Conservation (phyloP, 2,329 filamentous ascomycete species). For the Sclerotinia sclerotiorum region DNA sequence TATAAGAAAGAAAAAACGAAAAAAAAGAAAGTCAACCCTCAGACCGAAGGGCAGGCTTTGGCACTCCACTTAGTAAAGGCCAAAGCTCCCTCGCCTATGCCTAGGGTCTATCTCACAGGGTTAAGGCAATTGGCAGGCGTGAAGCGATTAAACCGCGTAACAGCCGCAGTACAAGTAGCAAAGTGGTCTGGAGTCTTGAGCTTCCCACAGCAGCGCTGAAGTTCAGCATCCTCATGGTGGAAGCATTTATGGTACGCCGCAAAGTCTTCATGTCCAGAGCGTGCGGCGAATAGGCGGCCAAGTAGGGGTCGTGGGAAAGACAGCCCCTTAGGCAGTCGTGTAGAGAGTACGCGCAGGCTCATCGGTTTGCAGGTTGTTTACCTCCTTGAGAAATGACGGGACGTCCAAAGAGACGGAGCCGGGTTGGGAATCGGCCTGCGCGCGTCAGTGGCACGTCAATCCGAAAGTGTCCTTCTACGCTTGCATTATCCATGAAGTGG, state of each 20-base stretch:
- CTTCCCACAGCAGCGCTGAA: not conserved
- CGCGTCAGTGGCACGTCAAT: not conserved
- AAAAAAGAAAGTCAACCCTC: too few relatives aligned
- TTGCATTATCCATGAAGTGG: not conserved
- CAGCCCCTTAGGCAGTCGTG: not conserved
- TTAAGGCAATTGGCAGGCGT: slow-evolving; percentile 12
- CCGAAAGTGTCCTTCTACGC: not conserved
- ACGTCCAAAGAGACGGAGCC: slow-evolving; percentile 11
- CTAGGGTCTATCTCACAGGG: not conserved
- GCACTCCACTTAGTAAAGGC: too few relatives aligned
- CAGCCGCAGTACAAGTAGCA: too few relatives aligned
- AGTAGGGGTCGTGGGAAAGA: not conserved
- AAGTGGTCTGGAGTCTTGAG: slow-evolving; percentile 14
- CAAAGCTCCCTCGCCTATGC: not conserved
- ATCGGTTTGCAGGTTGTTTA: not conserved
- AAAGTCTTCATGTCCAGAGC: slow-evolving; percentile 9
- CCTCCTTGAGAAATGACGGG: slow-evolving; percentile 9
- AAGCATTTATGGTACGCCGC: slow-evolving; percentile 6
- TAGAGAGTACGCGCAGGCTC: not conserved
- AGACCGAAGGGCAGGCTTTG: not conserved
- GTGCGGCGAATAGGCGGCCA: not conserved
- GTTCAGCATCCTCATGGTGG: slow-evolving; percentile 1
- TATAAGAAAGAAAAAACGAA: too few relatives aligned
- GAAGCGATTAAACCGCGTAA: not conserved
- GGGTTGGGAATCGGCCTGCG: slow-evolving; percentile 5